phyloP scores from a whole-genome alignment of 2,329 filamentous ascomycete genomes.

The Conoideocrella luteorostrata region DNA sequence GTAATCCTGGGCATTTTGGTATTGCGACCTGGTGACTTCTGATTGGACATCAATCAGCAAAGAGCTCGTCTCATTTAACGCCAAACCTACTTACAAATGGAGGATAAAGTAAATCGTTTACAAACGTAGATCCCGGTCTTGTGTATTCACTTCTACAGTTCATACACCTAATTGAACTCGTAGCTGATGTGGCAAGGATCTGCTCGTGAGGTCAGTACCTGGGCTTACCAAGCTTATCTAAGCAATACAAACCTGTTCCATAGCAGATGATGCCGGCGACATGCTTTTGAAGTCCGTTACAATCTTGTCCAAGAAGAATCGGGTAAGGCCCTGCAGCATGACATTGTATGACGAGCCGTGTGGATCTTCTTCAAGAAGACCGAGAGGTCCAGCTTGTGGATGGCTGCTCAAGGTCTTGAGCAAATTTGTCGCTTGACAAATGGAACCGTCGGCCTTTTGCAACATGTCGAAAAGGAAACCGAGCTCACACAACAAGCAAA shows the following conservation, averaged over 20 bases:
- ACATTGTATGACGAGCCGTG: constrained; percentile 66
- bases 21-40: constrained; percentile 44
- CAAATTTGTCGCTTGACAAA: constrained; percentile 94
- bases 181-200: constrained; percentile 63
- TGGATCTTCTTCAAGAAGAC: constrained; percentile 78
- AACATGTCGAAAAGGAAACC: constrained; percentile 98
- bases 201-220: constrained; percentile 2
- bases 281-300: constrained; percentile 68
- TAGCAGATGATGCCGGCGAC: constrained; percentile 50
- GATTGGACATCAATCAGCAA: background rate
- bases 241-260: constrained; percentile 57
- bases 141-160: constrained; percentile 84
- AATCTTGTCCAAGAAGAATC: constrained; percentile 80
- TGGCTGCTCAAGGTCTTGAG: constrained; percentile 82
- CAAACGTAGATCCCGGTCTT: constrained; percentile 69
- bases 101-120: constrained; percentile 83
- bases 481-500: constrained; percentile 86
- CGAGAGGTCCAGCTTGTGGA: constrained; percentile 70
- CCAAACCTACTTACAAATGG: constrained; percentile 22
- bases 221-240: background rate
- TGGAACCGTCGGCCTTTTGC: constrained; percentile 87
- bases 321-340: constrained; percentile 79
- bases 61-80: background rate
- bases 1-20: constrained; percentile 49
- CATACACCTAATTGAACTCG: constrained; percentile 72